Conservation (phyloP, 805 yeast genomes). For the Candida pseudofarinosa region DNA sequence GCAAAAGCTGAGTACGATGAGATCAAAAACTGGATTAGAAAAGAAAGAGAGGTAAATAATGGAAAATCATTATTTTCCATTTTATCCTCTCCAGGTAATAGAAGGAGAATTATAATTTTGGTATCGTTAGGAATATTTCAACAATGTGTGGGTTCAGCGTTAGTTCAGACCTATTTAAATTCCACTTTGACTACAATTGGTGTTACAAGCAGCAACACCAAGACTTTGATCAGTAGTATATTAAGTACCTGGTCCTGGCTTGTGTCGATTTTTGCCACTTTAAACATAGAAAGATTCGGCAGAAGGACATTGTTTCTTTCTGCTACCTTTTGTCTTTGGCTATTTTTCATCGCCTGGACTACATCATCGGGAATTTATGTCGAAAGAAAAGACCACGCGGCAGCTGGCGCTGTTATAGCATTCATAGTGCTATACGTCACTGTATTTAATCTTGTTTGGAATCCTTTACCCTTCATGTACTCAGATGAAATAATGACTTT, state of each 20-base stretch:
- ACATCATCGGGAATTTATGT: not conserved
- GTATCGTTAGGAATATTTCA: slow-evolving; percentile 27
- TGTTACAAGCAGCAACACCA: slow-evolving; percentile 4
- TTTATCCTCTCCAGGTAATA: not conserved
- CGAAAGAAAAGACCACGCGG: not conserved
- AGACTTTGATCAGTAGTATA: slow-evolving; percentile 1
- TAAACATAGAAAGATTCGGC: slow-evolving; percentile 31
- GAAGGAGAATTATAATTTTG: slow-evolving; percentile 12
- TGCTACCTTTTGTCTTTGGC: not conserved
- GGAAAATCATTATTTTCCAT: not conserved
- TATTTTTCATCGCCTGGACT: not conserved
- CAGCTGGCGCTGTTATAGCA: not conserved
- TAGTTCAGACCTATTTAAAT: slow-evolving; percentile 32
- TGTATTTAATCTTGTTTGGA: not conserved
- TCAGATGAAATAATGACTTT: not conserved
- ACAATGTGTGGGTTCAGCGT: slow-evolving; percentile 47
- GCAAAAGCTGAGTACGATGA: slow-evolving; percentile 1
- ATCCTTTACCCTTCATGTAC: not conserved
- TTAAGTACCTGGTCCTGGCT: slow-evolving; percentile 12
- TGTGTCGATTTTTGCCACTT: slow-evolving; percentile 30
- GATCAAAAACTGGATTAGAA: not conserved
- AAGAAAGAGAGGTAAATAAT: not conserved
- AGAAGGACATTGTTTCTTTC: slow-evolving; percentile 26
- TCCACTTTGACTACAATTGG: slow-evolving; percentile 12
- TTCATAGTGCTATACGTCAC: not conserved